Evolutionary conservation across 2,329 filamentous ascomycete genomes (phyloP).

Genomic region (Talaromyces islandicus): DNA sequence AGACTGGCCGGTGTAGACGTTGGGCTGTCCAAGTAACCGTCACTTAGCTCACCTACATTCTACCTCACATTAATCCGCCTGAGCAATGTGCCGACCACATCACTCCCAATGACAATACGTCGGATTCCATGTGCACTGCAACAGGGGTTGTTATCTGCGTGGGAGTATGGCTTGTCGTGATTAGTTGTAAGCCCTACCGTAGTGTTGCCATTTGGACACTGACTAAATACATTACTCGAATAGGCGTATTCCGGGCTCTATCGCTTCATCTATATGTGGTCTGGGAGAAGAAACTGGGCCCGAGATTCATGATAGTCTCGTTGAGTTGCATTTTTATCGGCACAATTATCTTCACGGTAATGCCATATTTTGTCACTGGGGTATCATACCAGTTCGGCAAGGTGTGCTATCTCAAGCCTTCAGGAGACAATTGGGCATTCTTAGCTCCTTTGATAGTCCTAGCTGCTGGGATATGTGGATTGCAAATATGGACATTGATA

Average conservation of each 20-base stretch:
- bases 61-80: background rate
- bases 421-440: background rate
- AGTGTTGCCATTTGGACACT: background rate
- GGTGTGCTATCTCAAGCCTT: background rate
- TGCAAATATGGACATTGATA: background rate
- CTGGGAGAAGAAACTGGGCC: background rate
- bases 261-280: background rate
- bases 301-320: background rate
- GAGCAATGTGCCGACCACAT: background rate
- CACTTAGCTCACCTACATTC: background rate
- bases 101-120: background rate
- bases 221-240: background rate
- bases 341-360: background rate
- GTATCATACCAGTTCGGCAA: background rate
- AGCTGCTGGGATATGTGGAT: background rate
- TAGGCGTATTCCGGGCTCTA: background rate
- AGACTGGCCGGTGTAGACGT: background rate
- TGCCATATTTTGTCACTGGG: background rate
- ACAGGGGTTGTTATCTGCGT: background rate
- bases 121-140: background rate
- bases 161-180: background rate
- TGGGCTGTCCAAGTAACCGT: background rate
- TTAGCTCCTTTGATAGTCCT: background rate
- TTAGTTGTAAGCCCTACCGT: background rate
- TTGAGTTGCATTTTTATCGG: background rate